A percentile compares a stretch with the other conserved stretches of the same genome.
phyloP scores from a whole-genome alignment of 2,329 filamentous ascomycete species.

The Leptographium lundbergii region DNA sequence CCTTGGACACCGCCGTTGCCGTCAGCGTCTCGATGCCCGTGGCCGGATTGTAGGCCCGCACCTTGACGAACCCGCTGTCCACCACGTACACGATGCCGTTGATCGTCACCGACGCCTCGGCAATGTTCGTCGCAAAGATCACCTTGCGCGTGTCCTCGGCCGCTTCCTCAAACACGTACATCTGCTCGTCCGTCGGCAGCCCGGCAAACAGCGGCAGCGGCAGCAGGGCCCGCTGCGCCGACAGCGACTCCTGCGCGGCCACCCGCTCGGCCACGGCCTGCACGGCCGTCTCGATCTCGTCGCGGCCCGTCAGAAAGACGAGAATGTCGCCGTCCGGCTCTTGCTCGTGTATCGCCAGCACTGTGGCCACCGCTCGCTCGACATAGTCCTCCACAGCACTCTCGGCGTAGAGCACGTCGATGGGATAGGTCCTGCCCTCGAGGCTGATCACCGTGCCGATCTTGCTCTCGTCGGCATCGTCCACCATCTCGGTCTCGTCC shows the following conservation, averaged over 20 bases:
- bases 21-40: conserved; percentile 84
- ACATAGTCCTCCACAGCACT: conserved; percentile 75
- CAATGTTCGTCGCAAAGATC: conserved; percentile 89
- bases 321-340: conserved; percentile 79
- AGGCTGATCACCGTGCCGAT: conserved; percentile 61
- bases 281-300: conserved; percentile 80
- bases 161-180: conserved; percentile 83
- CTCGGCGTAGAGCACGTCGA: conserved; percentile 73
- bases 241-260: conserved; percentile 38
- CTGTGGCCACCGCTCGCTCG: conserved; percentile 66
- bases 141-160: conserved; percentile 78
- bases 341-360: conserved; percentile 75
- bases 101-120: conserved; percentile 91
- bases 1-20: conserved; percentile 71
- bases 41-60: conserved; percentile 70
- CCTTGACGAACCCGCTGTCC: conserved; percentile 83
- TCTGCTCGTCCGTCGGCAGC: conserved; percentile 79
- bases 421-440: conserved; percentile 78
- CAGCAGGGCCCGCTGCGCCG: conserved; percentile 40
- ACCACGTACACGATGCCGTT: conserved; percentile 84
- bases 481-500: conserved; percentile 9
- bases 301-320: conserved; percentile 81
- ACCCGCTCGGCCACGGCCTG: conserved; percentile 65
- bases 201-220: conserved; percentile 80
- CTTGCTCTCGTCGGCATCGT: conserved; percentile 15